These are phyloP conservation scores for Sedum album DNA, from an alignment of 164 flowering plant genomes.

Conservation along the genomic window DNA sequence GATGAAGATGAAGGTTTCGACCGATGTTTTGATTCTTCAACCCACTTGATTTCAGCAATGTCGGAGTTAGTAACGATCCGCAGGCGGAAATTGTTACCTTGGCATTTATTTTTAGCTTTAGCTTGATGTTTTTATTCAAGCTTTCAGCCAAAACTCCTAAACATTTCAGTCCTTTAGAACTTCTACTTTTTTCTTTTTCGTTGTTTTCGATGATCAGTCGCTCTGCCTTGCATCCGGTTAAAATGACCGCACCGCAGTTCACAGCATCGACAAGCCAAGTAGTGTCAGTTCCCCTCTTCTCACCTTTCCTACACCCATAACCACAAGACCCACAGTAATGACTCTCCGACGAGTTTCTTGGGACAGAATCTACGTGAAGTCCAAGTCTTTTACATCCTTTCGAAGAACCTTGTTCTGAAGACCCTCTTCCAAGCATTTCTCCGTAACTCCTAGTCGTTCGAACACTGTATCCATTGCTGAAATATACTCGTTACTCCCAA, in stretches of 20 bases:
- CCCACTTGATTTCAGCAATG: slow-evolving; percentile 60
- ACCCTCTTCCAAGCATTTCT: slow-evolving; percentile 41
- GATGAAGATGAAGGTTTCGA: slow-evolving; percentile 46
- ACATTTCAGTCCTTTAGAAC: slow-evolving; percentile 32
- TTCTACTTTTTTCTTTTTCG: slow-evolving; percentile 1
- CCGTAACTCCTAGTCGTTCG: slow-evolving; percentile 48
- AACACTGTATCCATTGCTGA: slow-evolving; percentile 63
- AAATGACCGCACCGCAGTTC: slow-evolving; percentile 47
- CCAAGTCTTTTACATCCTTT: slow-evolving; percentile 57
- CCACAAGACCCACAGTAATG: slow-evolving; percentile 68
- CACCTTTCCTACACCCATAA: slow-evolving; percentile 51
- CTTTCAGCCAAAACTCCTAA: slow-evolving; percentile 41
- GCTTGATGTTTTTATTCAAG: slow-evolving; percentile 21
- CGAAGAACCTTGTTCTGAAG: slow-evolving; percentile 57
- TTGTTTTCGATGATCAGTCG: slow-evolving; percentile 36
- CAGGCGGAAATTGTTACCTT: slow-evolving; percentile 61
- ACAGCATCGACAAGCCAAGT: slow-evolving; percentile 84
- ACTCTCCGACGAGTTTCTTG: slow-evolving; percentile 46
- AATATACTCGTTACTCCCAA: slow-evolving; percentile 25
- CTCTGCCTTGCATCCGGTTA: slow-evolving; percentile 64
- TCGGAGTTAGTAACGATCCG: slow-evolving; percentile 69
- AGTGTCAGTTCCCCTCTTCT: slow-evolving; percentile 52
- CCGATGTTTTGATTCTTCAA: slow-evolving; percentile 43
- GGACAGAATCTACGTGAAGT: slow-evolving; percentile 37
- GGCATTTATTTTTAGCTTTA: slow-evolving; percentile 43